Evolutionary conservation across 2,329 filamentous ascomycete genomes (phyloP), one percentile per base, ranked within the genome.

Genomic region (Clonostachys sp.): DNA sequence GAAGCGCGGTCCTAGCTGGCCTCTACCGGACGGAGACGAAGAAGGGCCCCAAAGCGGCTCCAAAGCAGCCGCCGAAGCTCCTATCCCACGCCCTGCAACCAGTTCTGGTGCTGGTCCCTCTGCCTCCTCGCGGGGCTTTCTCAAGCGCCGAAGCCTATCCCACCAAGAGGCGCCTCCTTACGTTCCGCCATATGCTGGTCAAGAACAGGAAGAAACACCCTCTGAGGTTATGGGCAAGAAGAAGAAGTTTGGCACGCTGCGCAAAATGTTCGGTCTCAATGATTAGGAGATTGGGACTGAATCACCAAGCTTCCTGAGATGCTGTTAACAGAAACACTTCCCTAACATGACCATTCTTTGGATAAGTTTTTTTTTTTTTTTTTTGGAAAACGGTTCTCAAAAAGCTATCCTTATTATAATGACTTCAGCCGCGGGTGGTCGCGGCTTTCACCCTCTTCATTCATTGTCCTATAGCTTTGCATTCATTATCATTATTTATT

Each of bases 181-280:
- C 18, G 16, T 38, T 12, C 33, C 43, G 49, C 13, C 36, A 36
- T 7, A 13, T 41, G 36, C 50, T 53, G 24, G 24, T 30, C 24
- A 30, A 30, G 24, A 30, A 30, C 24, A 30, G 24, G 24, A 30
- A 30, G 24, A 30, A 30, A 30, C 24, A 30, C 24, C 24, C 9
- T 30, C 24, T 10, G 24, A 30, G 24, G 24, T 30, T 4, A 35
- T 50, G 41, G 45, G 61, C 51, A 74, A 66, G 68, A 81, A 78
- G 69, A 89, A 88, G 75, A 87, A 84, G 65, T 89, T 89, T 63
- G 75, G 76, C 40, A 68, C 72, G 47, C 64, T 89, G 60, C 80
- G 86, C 61, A 80, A 74, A 61, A 84, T 86, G 62, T 86, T 89
- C 65, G 63, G 71, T 40, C 61, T 78, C 48, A 61, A 75, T 50